Evolutionary conservation across 116 monocot species (phyloP).

Genomic region (Dioscorea cayenensis): DNA sequence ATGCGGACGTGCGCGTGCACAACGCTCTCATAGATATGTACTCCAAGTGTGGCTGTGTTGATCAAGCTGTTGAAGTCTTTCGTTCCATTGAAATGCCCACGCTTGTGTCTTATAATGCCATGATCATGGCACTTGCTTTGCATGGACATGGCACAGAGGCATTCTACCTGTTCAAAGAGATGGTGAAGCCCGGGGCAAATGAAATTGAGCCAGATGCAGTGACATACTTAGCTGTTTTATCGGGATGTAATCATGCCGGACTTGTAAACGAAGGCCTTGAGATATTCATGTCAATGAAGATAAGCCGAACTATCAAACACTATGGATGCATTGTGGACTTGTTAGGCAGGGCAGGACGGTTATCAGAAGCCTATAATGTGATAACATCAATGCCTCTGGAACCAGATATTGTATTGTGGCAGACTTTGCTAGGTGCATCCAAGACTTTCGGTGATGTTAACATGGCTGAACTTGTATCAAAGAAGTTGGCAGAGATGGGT

Average conservation of each 20-base stretch:
- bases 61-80: neutral
- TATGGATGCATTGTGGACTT: slow-evolving; percentile 85
- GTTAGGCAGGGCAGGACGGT: slow-evolving; percentile 62
- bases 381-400: slow-evolving; percentile 46
- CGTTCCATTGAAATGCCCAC: neutral
- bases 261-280: slow-evolving; percentile 77
- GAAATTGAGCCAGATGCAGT: slow-evolving; percentile 47
- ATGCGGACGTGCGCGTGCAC: neutral
- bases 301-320: slow-evolving; percentile 60
- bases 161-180: neutral
- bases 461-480: neutral
- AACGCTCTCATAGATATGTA: slow-evolving; percentile 9
- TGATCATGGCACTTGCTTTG: neutral
- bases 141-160: neutral
- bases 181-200: neutral
- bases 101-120: neutral
- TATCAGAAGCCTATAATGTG: slow-evolving; percentile 50
- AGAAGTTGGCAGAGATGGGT: slow-evolving; percentile 1
- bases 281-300: slow-evolving; percentile 57
- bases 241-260: slow-evolving; percentile 78
- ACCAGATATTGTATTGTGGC: slow-evolving; percentile 74
- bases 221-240: slow-evolving; percentile 70
- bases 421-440: slow-evolving; percentile 15
- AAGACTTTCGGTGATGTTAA: slow-evolving; percentile 4
- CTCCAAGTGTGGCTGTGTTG: neutral